Evolutionary conservation across 805 yeast species (phyloP).

Genomic region (Yamadazyma sp.): DNA sequence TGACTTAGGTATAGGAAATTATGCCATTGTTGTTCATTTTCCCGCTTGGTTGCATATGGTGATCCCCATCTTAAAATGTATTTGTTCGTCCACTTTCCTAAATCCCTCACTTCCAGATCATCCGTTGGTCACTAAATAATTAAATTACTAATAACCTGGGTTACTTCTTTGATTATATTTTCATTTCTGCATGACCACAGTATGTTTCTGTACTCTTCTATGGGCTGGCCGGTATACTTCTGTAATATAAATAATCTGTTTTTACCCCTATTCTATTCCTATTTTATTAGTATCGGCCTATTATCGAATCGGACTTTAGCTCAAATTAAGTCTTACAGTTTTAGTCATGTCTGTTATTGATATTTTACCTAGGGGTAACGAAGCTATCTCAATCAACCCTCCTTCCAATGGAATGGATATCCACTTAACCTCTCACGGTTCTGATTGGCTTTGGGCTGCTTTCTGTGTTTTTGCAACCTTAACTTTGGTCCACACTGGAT

Average conservation of each 20-base stretch:
- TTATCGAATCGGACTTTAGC: neutral
- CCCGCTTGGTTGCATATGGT: no score
- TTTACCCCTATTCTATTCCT: constrained; percentile 12
- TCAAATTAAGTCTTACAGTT: neutral
- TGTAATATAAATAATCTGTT: neutral
- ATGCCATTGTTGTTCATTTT: no score
- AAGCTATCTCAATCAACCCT: constrained; percentile 46
- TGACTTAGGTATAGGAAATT: neutral
- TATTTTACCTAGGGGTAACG: constrained; percentile 24
- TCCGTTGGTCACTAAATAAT: constrained; percentile 1
- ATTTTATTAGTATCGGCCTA: constrained; percentile 4
- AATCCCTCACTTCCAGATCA: neutral
- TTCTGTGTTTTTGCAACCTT: constrained; percentile 47
- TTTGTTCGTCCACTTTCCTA: constrained; percentile 1
- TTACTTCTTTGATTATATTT: neutral
- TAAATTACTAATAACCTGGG: neutral
- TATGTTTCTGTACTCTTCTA: neutral
- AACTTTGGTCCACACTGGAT: constrained; percentile 27
- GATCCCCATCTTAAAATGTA: no score
- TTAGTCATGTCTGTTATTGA: constrained; percentile 11
- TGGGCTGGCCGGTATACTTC: neutral
- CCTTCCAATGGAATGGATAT: constrained; percentile 42
- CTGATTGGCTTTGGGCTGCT: constrained; percentile 68
- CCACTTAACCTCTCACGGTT: constrained; percentile 56
- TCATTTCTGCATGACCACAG: neutral